Percentiles rank a stretch among this genome's conserved stretches.
Evolutionary conservation across 345 rosid genomes (phyloP).

Genomic region (Linum lewisii): DNA sequence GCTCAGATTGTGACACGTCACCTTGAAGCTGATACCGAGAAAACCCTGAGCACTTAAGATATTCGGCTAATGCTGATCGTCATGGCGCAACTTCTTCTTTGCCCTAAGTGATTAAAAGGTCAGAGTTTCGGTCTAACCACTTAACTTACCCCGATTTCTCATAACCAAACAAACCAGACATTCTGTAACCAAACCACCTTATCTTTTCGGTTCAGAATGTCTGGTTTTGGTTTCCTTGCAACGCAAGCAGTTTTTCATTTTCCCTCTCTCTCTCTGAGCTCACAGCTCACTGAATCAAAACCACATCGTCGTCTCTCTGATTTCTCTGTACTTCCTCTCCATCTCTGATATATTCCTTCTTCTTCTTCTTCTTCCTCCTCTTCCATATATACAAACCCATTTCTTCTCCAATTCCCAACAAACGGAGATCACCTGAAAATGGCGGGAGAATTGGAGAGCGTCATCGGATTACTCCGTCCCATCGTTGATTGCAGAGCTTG

Average conservation of each 20-base stretch:
- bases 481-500: conserved; percentile 51
- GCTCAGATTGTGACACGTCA: too few relatives aligned
- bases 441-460: conserved; percentile 37
- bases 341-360: not conserved
- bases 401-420: not conserved
- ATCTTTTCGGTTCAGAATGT: too few relatives aligned
- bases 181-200: too few relatives aligned
- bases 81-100: too few relatives aligned
- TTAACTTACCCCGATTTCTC: too few relatives aligned
- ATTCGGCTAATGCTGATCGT: too few relatives aligned
- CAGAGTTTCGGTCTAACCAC: too few relatives aligned
- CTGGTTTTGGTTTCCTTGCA: not conserved
- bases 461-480: conserved; percentile 63
- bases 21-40: too few relatives aligned
- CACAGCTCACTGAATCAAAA: not conserved
- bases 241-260: not conserved
- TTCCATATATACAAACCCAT: not conserved
- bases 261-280: not conserved
- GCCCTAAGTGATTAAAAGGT: too few relatives aligned
- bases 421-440: not conserved
- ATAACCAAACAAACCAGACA: too few relatives aligned
- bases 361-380: not conserved
- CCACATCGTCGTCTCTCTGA: not conserved
- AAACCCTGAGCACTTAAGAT: too few relatives aligned
- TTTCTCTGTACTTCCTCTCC: not conserved